Evolutionary conservation across 2,329 filamentous ascomycete species (phyloP).

Genomic region (Aspergillus tanneri): DNA sequence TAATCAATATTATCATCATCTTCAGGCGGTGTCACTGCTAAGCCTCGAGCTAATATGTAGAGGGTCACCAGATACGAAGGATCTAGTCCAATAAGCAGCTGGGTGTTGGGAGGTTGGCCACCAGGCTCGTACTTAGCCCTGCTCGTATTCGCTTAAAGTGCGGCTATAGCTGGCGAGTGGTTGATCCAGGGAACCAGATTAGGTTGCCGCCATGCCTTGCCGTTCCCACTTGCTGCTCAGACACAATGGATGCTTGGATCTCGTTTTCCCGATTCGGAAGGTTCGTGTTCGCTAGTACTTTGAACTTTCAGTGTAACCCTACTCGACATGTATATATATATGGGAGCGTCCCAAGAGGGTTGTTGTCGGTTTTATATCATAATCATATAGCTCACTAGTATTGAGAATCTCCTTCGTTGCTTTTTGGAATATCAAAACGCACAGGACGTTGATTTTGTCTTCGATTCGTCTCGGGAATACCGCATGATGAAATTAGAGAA

Average conservation of each 20-base stretch:
- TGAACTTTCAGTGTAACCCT: background rate
- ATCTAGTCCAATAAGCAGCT: background rate
- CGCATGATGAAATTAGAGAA: conserved; percentile 16
- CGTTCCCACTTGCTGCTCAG: background rate
- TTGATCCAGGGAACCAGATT: too few relatives aligned
- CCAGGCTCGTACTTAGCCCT: conserved; percentile 8
- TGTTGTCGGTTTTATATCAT: background rate
- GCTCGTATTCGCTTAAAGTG: conserved; percentile 19
- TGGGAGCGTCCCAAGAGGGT: too few relatives aligned
- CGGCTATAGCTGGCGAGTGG: background rate
- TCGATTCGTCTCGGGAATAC: too few relatives aligned
- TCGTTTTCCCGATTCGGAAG: conserved; percentile 13
- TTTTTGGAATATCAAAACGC: too few relatives aligned
- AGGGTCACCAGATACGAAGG: background rate
- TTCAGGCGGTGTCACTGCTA: too few relatives aligned
- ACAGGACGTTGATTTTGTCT: background rate
- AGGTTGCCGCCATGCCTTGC: background rate
- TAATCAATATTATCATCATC: background rate
- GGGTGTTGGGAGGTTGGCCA: background rate
- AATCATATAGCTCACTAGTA: background rate
- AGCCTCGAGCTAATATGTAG: too few relatives aligned
- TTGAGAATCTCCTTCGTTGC: background rate
- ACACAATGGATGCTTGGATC: background rate
- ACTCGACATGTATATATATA: conserved; percentile 4
- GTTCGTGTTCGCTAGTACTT: conserved; percentile 25